A percentile compares a stretch with the other conserved stretches of the same genome.
Conservation (phyloP, 257 asterid genomes). For the Capsicum pubescens region DNA sequence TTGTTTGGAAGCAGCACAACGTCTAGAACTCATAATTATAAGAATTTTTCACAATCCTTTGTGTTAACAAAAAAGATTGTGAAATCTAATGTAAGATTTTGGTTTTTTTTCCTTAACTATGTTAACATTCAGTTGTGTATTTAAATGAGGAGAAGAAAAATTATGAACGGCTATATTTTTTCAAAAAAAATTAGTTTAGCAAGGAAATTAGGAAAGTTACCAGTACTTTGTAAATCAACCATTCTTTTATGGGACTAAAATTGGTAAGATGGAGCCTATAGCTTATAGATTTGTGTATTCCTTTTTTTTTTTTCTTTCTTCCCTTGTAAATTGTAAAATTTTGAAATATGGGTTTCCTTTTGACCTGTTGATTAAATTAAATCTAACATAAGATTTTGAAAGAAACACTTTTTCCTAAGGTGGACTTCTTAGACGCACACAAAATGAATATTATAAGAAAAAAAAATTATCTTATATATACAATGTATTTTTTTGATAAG, state of each 20-base stretch:
- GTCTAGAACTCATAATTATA: constrained; percentile 35
- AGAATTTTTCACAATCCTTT: constrained; percentile 25
- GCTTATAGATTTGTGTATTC: background rate
- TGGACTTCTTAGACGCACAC: background rate
- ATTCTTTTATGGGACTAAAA: constrained; percentile 6
- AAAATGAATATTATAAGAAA: too few species aligned
- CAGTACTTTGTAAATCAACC: background rate
- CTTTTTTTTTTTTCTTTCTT: background rate
- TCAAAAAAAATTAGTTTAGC: background rate
- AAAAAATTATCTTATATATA: too few species aligned
- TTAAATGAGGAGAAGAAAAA: background rate
- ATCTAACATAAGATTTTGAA: too few species aligned
- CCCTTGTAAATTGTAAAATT: background rate
- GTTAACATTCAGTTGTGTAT: background rate
- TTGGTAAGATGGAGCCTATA: background rate
- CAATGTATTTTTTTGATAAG: too few species aligned
- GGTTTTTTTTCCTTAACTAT: too few species aligned
- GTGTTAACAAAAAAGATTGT: background rate
- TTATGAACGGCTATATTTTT: constrained; percentile 9
- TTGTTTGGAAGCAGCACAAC: constrained; percentile 50
- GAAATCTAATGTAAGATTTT: constrained; percentile 19
- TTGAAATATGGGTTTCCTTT: too few species aligned
- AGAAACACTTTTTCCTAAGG: background rate
- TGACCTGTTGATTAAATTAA: background rate
- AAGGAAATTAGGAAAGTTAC: constrained; percentile 19